These are phyloP conservation scores for Calonectria pteridis DNA, from an alignment of 2,329 filamentous ascomycete genomes.

Conservation along the genomic window DNA sequence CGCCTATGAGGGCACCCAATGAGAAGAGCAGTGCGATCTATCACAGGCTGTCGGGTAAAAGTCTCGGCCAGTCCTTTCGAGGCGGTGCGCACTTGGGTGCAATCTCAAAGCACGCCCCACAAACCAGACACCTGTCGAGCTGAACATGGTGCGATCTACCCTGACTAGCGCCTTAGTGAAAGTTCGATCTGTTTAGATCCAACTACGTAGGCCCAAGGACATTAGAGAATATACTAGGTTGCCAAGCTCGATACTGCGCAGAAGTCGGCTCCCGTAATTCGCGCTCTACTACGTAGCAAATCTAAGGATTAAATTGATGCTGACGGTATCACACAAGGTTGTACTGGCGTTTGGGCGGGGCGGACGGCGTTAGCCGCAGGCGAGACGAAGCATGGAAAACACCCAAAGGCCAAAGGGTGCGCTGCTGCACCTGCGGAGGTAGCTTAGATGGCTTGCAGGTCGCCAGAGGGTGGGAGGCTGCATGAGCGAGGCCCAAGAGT, in stretches of 20 bases:
- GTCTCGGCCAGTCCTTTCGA: conserved; percentile 24
- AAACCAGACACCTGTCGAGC: conserved; percentile 26
- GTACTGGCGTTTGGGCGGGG: not conserved
- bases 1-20: not conserved
- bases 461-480: not conserved
- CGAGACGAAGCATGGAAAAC: not conserved
- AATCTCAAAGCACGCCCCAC: conserved; percentile 18
- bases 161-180: conserved; percentile 8
- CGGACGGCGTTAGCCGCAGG: conserved; percentile 4
- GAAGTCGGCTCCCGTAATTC: not conserved
- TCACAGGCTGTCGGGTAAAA: not conserved
- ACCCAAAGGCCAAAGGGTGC: not conserved
- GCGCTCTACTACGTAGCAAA: not conserved
- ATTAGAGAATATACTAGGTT: not conserved
- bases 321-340: not conserved
- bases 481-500: not conserved
- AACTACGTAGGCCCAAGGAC: not conserved
- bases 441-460: conserved; percentile 7
- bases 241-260: not conserved
- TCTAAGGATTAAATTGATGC: not conserved
- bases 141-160: conserved; percentile 28
- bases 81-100: conserved; percentile 18
- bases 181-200: not conserved
- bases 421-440: not conserved
- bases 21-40: conserved; percentile 15